Base-by-base conservation (phyloP, 1,284 basidiomycete genomes). In the Xanthoconium separans region DNA sequence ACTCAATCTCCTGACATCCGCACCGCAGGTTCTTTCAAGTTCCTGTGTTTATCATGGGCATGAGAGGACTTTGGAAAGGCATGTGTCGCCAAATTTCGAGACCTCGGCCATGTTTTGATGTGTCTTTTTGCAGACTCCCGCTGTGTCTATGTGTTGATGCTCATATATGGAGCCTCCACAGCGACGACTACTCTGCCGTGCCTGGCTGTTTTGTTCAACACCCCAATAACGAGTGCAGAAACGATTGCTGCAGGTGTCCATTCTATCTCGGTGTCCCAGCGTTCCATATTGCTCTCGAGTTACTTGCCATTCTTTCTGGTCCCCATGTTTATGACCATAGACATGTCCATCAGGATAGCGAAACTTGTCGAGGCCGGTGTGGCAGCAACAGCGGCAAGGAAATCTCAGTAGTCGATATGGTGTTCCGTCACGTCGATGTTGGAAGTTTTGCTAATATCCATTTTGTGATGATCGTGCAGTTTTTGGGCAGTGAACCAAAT, bases 251-350 rank as follows among this genome's bases (percentile, higher is more conserved):
- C 69, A 4, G 67, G 66, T 4, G 54, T 73, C 16, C 61, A 70
- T 16, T 72, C 78, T 16, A 47, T 85, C 52, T 76, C 80, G 0
- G 41, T 68, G 4, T 70, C 68, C 53, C 78, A 85, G 58, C 74
- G 74, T 9, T 47, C 73, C 18, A 65, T 86, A 41, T 74, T 93
- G n/a, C 73, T 93, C 13, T 77, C 77, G 11, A 84, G 82, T 62
- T 94, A 93, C 62, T 65, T 91, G 4, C 89, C 91, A 0, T 94
- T 89, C 77, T 81, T 89, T 55, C 36, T 90, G 24, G 70, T 92
- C 0, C 89, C 91, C 0, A 63, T 91, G 6, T 65, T 77, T 10
- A 91, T 94, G 80, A 76, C 84, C 0, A 55, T 89, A 9, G 91
- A 93, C 62, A 89, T 92, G 82, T 77, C 77, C 0, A 53, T 71